Base-by-base conservation (phyloP, 208 protist genomes). In the Acanthamoeba royreba region DNA sequence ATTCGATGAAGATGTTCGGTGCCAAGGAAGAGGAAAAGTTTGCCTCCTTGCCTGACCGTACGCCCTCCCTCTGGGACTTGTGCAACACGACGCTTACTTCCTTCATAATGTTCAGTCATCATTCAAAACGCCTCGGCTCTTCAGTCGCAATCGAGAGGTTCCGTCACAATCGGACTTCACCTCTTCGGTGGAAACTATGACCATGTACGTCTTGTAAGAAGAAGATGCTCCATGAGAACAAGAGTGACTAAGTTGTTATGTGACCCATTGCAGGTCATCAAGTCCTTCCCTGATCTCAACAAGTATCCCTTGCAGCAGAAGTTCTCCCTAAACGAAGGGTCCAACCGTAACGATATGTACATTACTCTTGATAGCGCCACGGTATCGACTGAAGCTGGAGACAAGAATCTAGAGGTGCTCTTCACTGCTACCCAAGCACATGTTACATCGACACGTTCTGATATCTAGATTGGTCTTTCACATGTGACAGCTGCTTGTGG, bases 21-120 rank as follows among this genome's bases (percentile, higher is more conserved):
- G 38, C 88, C 43, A 93, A 83, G 66, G 88, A 93, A 33, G 88
- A 93, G 40, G 58, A 77, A 43, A 77, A 93, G 63, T 93, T 93
- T 61, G 88, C 63, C 63, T n/a, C 33, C 35, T 28, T 93, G 13
- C 63, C 66, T 22, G 88, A 93, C 11, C 38, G 88, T 93, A 93
- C 88, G 28, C 45, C 42, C 3, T 25, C 46, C 69, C 38, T 28
- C 35, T 25, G 4, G 69, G 7, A 5, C 8, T 53, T 52, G n/a
- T 45, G 53, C 40, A 72, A 19, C 0, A 53, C 46, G 53, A 58
- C 19, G 38, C 35, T 42, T 42, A 33, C 72, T 85, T 43, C 2
- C 2, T 85, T 42, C 72, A 85, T 42, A 69, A 69, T 31, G 28
- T 38, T 46, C 61, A 91, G 85, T 77, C 11, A 66, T 91, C 42